Conservation (phyloP, 257 asterid genomes). For the Lavandula angustifolia region DNA sequence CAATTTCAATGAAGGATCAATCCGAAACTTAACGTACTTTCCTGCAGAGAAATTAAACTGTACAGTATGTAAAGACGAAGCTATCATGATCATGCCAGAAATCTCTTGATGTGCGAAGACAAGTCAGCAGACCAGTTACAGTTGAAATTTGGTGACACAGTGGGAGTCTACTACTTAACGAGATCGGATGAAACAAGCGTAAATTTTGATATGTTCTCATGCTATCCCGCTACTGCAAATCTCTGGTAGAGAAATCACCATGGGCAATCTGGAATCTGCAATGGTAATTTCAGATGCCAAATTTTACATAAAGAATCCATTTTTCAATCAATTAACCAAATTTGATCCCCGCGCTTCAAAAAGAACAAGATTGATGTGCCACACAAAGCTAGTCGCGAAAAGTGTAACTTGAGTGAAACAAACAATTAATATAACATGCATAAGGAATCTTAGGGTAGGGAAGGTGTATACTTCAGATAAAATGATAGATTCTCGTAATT, state of each 20-base stretch:
- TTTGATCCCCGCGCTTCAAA: background rate
- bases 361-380: background rate
- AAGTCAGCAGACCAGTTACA: slow-evolving; percentile 23
- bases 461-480: too few species aligned
- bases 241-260: background rate
- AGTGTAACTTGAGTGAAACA: too few species aligned
- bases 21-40: slow-evolving; percentile 20
- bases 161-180: background rate
- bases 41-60: background rate
- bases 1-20: slow-evolving; percentile 14
- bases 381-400: background rate
- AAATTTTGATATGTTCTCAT: slow-evolving; percentile 23
- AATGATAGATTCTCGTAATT: too few species aligned
- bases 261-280: background rate
- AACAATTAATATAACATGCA: too few species aligned
- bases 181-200: slow-evolving; percentile 9
- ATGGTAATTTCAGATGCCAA: background rate
- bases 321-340: background rate
- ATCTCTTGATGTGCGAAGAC: slow-evolving; percentile 27
- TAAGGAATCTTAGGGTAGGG: too few species aligned
- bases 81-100: background rate
- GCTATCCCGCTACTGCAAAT: background rate
- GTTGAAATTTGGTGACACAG: slow-evolving; percentile 2
- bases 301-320: background rate
- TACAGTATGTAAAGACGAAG: background rate